These are phyloP conservation scores for Candida ascalaphidarum DNA, from an alignment of 805 yeast species.

Conservation along the genomic window DNA sequence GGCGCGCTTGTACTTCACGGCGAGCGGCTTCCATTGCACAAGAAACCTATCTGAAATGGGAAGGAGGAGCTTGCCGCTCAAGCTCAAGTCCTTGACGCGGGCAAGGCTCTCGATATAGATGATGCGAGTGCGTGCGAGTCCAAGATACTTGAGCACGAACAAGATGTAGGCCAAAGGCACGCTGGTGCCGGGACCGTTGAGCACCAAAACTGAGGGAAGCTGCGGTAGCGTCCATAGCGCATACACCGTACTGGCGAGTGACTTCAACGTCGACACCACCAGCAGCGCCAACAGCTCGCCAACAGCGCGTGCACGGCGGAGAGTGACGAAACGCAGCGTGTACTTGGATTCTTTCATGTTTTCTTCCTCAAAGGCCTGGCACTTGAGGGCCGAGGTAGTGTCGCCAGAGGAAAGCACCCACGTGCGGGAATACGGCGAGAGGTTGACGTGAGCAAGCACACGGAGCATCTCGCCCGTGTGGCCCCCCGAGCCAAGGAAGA, in stretches of 20 bases:
- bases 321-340: constrained; percentile 14
- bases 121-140: constrained; percentile 43
- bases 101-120: constrained; percentile 85
- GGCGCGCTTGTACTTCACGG: constrained; percentile 42
- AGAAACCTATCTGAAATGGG: constrained; percentile 70
- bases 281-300: constrained; percentile 47
- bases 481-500: constrained; percentile 91
- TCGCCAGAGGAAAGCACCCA: constrained; percentile 47
- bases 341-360: constrained; percentile 5
- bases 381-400: constrained; percentile 35
- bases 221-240: constrained; percentile 17
- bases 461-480: constrained; percentile 95
- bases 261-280: constrained; percentile 32
- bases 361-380: constrained; percentile 25
- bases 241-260: constrained; percentile 21
- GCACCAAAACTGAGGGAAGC: constrained; percentile 37
- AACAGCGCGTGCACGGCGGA: constrained; percentile 54
- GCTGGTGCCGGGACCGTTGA: constrained; percentile 81
- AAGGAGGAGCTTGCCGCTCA: constrained; percentile 65
- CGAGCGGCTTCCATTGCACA: constrained; percentile 81
- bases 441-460: constrained; percentile 37
- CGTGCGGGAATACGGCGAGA: constrained; percentile 16
- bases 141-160: constrained; percentile 42
- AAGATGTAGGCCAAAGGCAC: constrained; percentile 58
- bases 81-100: constrained; percentile 63